Conservation (phyloP, 345 rosid species). For the Erodium maritimum region DNA sequence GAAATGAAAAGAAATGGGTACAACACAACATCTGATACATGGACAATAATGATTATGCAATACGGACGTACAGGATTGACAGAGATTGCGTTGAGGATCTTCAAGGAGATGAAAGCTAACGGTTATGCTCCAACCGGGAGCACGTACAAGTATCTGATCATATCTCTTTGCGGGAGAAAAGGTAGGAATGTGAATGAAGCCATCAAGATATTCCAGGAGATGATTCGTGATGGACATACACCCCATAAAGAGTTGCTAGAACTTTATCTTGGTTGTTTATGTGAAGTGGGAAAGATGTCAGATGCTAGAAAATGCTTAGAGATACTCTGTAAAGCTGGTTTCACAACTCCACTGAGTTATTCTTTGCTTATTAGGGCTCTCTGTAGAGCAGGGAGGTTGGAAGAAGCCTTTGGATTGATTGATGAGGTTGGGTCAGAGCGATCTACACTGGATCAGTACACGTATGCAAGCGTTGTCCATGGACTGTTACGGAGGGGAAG, state of each 20-base stretch:
- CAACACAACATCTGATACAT: conserved; percentile 51
- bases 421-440: conserved; percentile 26
- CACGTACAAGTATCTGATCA: conserved; percentile 58
- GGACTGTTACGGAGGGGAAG: conserved; percentile 46
- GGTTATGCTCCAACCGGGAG: conserved; percentile 36
- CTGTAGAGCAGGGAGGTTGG: conserved; percentile 54
- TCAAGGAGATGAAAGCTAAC: conserved; percentile 55
- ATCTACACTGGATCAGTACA: conserved; percentile 32
- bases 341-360: conserved; percentile 33
- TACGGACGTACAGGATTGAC: conserved; percentile 79
- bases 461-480: conserved; percentile 55
- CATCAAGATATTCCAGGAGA: conserved; percentile 43
- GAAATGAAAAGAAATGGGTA: conserved; percentile 68
- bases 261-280: conserved; percentile 50
- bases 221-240: conserved; percentile 35
- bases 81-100: conserved; percentile 49
- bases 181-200: conserved; percentile 62
- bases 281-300: conserved; percentile 34
- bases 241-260: conserved; percentile 61
- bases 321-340: conserved; percentile 44
- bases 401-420: conserved; percentile 45
- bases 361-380: conserved; percentile 61
- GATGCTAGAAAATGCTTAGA: conserved; percentile 46
- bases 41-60: conserved; percentile 84
- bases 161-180: conserved; percentile 60